A percentile compares a stretch with the other conserved stretches of the same genome.
Evolutionary conservation across 2,329 filamentous ascomycete genomes (phyloP).

Genomic region (Colletotrichum neosansevieriae): DNA sequence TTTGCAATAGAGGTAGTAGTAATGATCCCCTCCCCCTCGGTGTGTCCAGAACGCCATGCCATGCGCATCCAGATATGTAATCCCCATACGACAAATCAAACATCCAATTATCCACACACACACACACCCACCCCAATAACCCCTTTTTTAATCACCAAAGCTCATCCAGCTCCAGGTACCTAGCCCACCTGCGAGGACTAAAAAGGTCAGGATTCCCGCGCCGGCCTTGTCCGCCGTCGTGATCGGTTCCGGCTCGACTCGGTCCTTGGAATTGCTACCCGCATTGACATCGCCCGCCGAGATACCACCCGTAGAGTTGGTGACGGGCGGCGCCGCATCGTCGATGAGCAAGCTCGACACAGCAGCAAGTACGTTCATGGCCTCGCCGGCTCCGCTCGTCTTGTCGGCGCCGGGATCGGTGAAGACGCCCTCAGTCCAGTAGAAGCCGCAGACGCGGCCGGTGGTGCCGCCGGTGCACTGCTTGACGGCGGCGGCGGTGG

Average conservation of each 20-base stretch:
- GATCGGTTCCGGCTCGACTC: conserved; percentile 49
- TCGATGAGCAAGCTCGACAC: conserved; percentile 63
- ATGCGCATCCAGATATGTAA: conserved; percentile 38
- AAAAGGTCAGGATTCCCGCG: conserved; percentile 61
- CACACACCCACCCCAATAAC: background rate
- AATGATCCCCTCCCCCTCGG: background rate
- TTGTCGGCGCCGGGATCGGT: conserved; percentile 62
- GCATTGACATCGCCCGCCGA: conserved; percentile 57
- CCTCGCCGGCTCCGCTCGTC: conserved; percentile 68
- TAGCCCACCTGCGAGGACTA: conserved; percentile 56
- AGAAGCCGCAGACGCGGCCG: conserved; percentile 72
- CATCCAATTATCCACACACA: conserved; percentile 1
- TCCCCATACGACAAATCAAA: conserved; percentile 22
- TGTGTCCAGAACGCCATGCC: conserved; percentile 37
- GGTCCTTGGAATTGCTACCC: conserved; percentile 50
- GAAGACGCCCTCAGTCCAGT: conserved; percentile 65
- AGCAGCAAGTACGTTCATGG: conserved; percentile 68
- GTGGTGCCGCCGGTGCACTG: conserved; percentile 72
- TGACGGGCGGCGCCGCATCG: conserved; percentile 55
- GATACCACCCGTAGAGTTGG: conserved; percentile 63
- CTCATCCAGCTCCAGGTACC: conserved; percentile 66
- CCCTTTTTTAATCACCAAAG: conserved; percentile 21
- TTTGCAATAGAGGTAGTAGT: conserved; percentile 5
- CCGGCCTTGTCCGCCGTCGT: conserved; percentile 61
- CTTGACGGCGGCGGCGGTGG: conserved; percentile 69